Conservation (phyloP, 305 asterid genomes). For the Stenogyne calaminthoides region DNA sequence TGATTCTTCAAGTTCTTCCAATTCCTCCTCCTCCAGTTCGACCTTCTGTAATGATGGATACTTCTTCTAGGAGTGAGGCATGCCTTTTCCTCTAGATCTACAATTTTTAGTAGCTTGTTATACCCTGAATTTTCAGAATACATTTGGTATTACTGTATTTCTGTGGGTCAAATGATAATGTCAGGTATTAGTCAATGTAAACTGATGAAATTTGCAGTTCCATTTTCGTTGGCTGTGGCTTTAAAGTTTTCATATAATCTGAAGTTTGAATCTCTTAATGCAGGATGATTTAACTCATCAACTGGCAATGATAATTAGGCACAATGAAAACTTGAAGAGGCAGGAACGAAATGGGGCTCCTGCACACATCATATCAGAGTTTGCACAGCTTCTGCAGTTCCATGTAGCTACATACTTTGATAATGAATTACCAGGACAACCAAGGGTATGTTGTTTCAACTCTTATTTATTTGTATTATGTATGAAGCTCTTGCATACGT, state of each 20-base stretch:
- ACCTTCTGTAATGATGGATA: slow-evolving; percentile 99
- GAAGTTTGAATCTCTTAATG: slow-evolving; percentile 38
- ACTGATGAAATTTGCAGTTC: slow-evolving; percentile 17
- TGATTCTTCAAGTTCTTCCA: slow-evolving; percentile 99
- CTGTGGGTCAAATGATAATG: slow-evolving; percentile 17
- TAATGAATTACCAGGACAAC: slow-evolving; percentile 98
- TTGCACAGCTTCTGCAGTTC: slow-evolving; percentile 95
- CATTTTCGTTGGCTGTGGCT: neutral
- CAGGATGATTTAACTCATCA: slow-evolving; percentile 99
- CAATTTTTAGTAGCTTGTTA: slow-evolving; percentile 10
- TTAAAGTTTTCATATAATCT: slow-evolving; percentile 26
- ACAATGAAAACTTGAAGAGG: slow-evolving; percentile 92
- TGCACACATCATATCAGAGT: slow-evolving; percentile 96
- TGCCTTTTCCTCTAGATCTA: slow-evolving; percentile 31
- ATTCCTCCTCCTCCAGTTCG: slow-evolving; percentile 99
- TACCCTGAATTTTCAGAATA: slow-evolving; percentile 19
- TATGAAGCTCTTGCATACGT: slow-evolving; percentile 25
- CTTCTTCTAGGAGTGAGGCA: slow-evolving; percentile 98
- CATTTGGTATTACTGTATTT: slow-evolving; percentile 3
- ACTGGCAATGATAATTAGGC: slow-evolving; percentile 94
- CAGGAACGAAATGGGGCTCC: slow-evolving; percentile 99
- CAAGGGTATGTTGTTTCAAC: slow-evolving; percentile 61
- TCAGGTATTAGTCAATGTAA: neutral
- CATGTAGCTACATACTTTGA: slow-evolving; percentile 98
- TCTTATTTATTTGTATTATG: neutral